Percentiles rank a stretch among this genome's conserved stretches.
These are phyloP conservation scores for Thelonectria discophora DNA, from an alignment of 2,329 filamentous ascomycete genomes.

Conservation along the genomic window DNA sequence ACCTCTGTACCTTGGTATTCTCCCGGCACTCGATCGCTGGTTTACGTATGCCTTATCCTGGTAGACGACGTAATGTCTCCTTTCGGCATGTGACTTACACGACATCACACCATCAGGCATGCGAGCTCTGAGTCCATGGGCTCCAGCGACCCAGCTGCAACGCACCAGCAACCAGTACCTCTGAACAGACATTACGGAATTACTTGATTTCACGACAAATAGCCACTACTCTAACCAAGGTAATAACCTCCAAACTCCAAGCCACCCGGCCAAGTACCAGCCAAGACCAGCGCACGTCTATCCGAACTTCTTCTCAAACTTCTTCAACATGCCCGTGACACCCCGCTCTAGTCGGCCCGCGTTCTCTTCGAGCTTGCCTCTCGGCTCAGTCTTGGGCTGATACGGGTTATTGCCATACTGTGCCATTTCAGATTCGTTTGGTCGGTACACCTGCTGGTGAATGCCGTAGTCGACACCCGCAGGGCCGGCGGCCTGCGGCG, in stretches of 20 bases:
- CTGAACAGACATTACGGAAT: slow-evolving; percentile 13
- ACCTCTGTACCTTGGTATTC: too few species aligned
- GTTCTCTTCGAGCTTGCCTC: slow-evolving; percentile 69
- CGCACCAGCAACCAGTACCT: not conserved
- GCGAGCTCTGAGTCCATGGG: not conserved
- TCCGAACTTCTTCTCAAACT: slow-evolving; percentile 79
- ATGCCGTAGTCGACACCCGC: slow-evolving; percentile 61
- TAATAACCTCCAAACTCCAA: slow-evolving; percentile 7
- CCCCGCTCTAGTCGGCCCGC: slow-evolving; percentile 75
- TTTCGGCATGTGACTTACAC: not conserved
- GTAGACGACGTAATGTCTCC: not conserved
- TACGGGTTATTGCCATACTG: slow-evolving; percentile 49
- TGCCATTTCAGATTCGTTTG: slow-evolving; percentile 68
- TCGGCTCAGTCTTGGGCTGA: slow-evolving; percentile 55
- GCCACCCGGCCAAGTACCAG: not conserved
- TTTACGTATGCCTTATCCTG: not conserved
- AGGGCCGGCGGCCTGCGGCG: slow-evolving; percentile 36
- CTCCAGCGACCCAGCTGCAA: not conserved
- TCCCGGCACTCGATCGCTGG: not conserved
- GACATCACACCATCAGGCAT: not conserved
- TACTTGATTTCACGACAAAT: slow-evolving; percentile 5
- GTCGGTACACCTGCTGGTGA: slow-evolving; percentile 75
- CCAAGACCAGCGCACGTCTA: slow-evolving; percentile 38
- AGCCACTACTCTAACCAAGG: slow-evolving; percentile 3
- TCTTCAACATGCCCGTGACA: slow-evolving; percentile 77